Percentiles rank a stretch among this genome's conserved stretches.
phyloP scores from a whole-genome alignment of 352 stramenopile species.

The Phytophthora litchii region DNA sequence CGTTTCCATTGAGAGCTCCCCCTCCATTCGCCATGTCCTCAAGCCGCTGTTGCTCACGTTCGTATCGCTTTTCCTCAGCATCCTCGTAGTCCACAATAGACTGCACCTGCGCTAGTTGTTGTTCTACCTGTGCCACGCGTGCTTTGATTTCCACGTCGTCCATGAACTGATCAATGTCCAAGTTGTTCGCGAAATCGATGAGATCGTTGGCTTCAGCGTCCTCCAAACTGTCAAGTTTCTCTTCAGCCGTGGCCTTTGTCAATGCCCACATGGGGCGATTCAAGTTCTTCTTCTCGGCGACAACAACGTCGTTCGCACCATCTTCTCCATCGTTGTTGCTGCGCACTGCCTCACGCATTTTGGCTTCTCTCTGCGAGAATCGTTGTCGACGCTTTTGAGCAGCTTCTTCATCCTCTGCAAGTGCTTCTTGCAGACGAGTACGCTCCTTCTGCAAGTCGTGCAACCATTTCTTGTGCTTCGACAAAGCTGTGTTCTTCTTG shows the following conservation, averaged over 20 bases:
- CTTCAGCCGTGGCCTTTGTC: constrained; percentile 84
- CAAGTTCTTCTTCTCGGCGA: constrained; percentile 38
- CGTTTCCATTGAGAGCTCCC: constrained; percentile 52
- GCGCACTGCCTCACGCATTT: constrained; percentile 70
- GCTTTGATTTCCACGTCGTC: constrained; percentile 91
- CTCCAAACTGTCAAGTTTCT: constrained; percentile 76
- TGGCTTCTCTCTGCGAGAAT: constrained; percentile 78
- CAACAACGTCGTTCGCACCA: constrained; percentile 22
- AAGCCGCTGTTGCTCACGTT: constrained; percentile 78
- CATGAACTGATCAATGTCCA: constrained; percentile 96
- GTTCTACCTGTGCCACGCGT: constrained; percentile 84
- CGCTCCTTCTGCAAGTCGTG: constrained; percentile 93
- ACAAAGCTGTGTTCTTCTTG: constrained; percentile 92
- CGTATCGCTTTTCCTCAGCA: constrained; percentile 80
- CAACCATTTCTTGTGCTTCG: constrained; percentile 94
- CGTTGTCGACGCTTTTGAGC: constrained; percentile 75
- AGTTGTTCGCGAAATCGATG: constrained; percentile 92
- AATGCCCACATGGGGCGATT: constrained; percentile 91
- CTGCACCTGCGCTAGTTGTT: constrained; percentile 91
- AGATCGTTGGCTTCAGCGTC: constrained; percentile 91
- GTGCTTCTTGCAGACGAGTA: constrained; percentile 76
- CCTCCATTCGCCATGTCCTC: constrained; percentile 54
- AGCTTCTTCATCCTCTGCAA: constrained; percentile 73
- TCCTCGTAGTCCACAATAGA: constrained; percentile 80
- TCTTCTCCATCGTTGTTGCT: constrained; percentile 37